Evolutionary conservation across 495 filamentous ascomycete genomes (phyloP).

Genomic region (Platismatia glauca): DNA sequence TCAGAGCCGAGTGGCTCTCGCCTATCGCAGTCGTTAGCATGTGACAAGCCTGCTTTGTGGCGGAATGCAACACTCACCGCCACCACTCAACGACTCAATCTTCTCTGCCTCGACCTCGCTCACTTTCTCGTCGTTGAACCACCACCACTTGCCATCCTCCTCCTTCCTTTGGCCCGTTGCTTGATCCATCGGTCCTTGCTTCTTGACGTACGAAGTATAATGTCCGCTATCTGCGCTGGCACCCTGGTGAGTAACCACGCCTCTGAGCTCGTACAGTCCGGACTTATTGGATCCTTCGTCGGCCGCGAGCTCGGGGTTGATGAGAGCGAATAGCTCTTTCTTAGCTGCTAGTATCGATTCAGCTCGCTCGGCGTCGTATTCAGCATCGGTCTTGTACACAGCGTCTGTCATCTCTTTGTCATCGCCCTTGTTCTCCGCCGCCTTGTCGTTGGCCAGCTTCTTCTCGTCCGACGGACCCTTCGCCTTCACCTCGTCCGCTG

Average conservation of each 20-base stretch:
- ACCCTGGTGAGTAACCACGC: conserved; percentile 95
- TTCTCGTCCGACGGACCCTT: conserved; percentile 42
- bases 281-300: conserved; percentile 84
- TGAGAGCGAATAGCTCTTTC: conserved; percentile 69
- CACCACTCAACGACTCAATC: conserved; percentile 81
- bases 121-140: conserved; percentile 99
- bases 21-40: conserved; percentile 33
- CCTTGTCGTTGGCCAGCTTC: conserved; percentile 42
- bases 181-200: conserved; percentile 58
- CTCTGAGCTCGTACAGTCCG: conserved; percentile 88
- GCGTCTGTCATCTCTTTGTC: conserved; percentile 64
- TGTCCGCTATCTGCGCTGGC: conserved; percentile 95
- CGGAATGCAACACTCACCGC: conserved; percentile 48
- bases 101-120: conserved; percentile 85
- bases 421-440: conserved; percentile 41
- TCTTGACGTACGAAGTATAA: conserved; percentile 96
- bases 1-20: conserved; percentile 89
- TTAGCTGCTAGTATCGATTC: conserved; percentile 66
- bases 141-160: conserved; percentile 96
- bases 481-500: conserved; percentile 42
- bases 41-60: background rate
- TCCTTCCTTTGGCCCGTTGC: conserved; percentile 61
- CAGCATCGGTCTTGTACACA: conserved; percentile 86
- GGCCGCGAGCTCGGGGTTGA: conserved; percentile 58
- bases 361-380: conserved; percentile 75